A percentile compares a stretch with the other conserved stretches of the same genome.
These are phyloP conservation scores for Colletotrichum musae DNA, from an alignment of 2,329 filamentous ascomycete genomes.

Conservation along the genomic window DNA sequence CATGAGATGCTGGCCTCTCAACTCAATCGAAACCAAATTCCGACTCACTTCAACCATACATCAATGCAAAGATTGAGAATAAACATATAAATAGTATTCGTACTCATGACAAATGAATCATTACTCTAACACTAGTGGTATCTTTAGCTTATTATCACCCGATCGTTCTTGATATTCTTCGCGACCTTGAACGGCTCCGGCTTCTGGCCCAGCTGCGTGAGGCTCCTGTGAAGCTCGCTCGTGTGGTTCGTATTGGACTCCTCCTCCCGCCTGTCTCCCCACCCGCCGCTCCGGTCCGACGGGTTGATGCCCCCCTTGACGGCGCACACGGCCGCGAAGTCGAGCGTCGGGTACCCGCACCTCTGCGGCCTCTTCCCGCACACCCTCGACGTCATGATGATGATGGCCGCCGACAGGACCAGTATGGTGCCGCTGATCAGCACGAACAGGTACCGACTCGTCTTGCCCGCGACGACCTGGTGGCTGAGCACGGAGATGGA, in stretches of 20 bases:
- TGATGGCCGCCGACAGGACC: conserved; percentile 10
- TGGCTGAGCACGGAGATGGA: conserved; percentile 35
- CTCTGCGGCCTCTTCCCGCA: conserved; percentile 33
- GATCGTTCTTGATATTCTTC: conserved; percentile 33
- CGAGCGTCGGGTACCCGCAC: conserved; percentile 36
- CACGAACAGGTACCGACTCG: conserved; percentile 31
- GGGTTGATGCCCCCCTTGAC: conserved; percentile 23
- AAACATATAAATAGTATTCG: not conserved
- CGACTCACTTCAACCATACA: too few species aligned
- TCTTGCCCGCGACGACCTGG: conserved; percentile 31
- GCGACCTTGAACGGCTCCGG: conserved; percentile 28
- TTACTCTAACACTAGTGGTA: not conserved
- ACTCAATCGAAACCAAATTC: too few species aligned
- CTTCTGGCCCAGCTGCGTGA: conserved; percentile 35
- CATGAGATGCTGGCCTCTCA: too few species aligned
- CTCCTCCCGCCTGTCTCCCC: not conserved
- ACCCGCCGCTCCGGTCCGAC: not conserved
- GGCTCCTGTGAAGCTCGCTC: conserved; percentile 18
- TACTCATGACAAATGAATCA: not conserved
- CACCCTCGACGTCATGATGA: conserved; percentile 26
- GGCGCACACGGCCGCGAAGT: conserved; percentile 36
- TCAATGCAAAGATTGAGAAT: too few species aligned
- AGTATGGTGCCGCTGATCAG: conserved; percentile 22
- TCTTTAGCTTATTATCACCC: conserved; percentile 27
- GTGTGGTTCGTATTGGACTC: not conserved